phyloP scores from a whole-genome alignment of 306 rosid species.

The Sicyos baderoa region DNA sequence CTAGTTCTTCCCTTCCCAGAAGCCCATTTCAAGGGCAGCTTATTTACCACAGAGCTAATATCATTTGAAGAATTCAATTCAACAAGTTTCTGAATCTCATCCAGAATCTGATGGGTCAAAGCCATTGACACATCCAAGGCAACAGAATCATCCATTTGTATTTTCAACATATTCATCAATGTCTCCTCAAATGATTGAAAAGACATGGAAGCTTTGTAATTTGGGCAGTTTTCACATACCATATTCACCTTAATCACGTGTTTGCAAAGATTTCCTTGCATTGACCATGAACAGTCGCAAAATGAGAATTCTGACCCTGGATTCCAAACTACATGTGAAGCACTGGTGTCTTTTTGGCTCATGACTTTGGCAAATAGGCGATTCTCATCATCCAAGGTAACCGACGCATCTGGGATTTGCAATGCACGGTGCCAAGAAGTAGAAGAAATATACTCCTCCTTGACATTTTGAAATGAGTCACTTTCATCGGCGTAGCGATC shows the following conservation, averaged over 20 bases:
- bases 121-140: constrained; percentile 61
- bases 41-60: constrained; percentile 55
- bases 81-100: constrained; percentile 62
- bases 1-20: constrained; percentile 45
- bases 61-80: constrained; percentile 49
- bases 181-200: constrained; percentile 58
- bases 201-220: constrained; percentile 54
- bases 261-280: constrained; percentile 88
- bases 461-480: constrained; percentile 74
- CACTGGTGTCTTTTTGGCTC: constrained; percentile 53
- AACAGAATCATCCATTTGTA: constrained; percentile 70
- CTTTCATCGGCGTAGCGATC: constrained; percentile 89
- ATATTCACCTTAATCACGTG: constrained; percentile 79
- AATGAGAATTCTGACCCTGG: constrained; percentile 83
- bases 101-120: constrained; percentile 70
- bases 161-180: constrained; percentile 38
- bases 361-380: constrained; percentile 61
- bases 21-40: constrained; percentile 65
- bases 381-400: constrained; percentile 52
- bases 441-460: constrained; percentile 82
- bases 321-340: constrained; percentile 70
- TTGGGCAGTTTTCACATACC: constrained; percentile 41
- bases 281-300: constrained; percentile 55
- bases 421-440: constrained; percentile 87
- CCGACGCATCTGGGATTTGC: constrained; percentile 60